phyloP scores from a whole-genome alignment of 1,139 yeast species.

The Kodamaea plutei region DNA sequence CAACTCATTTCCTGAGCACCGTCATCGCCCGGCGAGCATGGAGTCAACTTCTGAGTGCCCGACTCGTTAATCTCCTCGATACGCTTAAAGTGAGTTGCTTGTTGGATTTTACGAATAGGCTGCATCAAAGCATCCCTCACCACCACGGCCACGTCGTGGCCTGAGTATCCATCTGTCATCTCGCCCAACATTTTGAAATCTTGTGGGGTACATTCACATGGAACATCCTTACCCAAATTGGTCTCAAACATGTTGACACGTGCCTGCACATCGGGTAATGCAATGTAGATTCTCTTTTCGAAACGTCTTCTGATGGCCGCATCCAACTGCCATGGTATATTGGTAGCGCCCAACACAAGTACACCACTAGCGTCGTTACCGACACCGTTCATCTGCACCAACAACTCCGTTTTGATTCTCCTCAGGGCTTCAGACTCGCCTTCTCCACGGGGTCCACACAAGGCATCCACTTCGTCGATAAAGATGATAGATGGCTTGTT shows the following conservation, averaged over 20 bases:
- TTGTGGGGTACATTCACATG: slow-evolving; percentile 68
- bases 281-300: slow-evolving; percentile 90
- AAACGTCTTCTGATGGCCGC: slow-evolving; percentile 97
- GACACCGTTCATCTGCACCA: slow-evolving; percentile 98
- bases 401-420: slow-evolving; percentile 90
- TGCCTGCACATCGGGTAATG: slow-evolving; percentile 90
- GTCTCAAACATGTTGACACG: slow-evolving; percentile 91
- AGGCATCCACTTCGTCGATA: slow-evolving; percentile 96
- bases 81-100: slow-evolving; percentile 89
- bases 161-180: slow-evolving; percentile 96
- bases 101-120: slow-evolving; percentile 92
- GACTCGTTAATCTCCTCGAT: slow-evolving; percentile 31
- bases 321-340: slow-evolving; percentile 98
- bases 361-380: slow-evolving; percentile 95
- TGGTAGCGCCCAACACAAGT: slow-evolving; percentile 93
- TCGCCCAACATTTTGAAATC: slow-evolving; percentile 80
- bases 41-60: slow-evolving; percentile 56
- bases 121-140: slow-evolving; percentile 98
- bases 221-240: slow-evolving; percentile 78
- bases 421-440: slow-evolving; percentile 97
- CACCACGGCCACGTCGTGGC: slow-evolving; percentile 94
- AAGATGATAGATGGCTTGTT: slow-evolving; percentile 92
- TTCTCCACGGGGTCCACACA: slow-evolving; percentile 97
- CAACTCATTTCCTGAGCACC: slow-evolving; percentile 88
- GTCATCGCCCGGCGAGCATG: slow-evolving; percentile 94